Conservation (phyloP, 805 yeast genomes). For the Ogataea salicorniae region DNA sequence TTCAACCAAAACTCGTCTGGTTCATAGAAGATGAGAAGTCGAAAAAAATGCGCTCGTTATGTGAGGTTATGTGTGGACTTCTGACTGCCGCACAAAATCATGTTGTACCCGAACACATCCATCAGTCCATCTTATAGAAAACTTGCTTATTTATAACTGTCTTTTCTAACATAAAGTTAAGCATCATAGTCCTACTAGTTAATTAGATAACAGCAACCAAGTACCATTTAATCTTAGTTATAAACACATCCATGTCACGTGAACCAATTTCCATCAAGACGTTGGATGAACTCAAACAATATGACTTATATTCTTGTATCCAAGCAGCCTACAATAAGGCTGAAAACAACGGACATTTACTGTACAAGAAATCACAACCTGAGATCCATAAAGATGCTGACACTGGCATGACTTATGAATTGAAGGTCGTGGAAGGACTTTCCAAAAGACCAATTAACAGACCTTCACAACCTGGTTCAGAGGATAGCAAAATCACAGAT, state of each 20-base stretch:
- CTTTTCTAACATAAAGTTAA: no score
- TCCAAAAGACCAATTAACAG: slow-evolving; percentile 32
- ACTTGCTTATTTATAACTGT: no score
- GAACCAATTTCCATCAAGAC: slow-evolving; percentile 7
- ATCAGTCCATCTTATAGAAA: no score
- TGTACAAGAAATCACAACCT: slow-evolving; percentile 16
- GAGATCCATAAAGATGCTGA: slow-evolving; percentile 21
- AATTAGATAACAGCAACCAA: not conserved
- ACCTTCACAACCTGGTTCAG: slow-evolving; percentile 28
- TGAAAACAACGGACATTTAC: slow-evolving; percentile 18
- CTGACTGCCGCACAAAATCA: no score
- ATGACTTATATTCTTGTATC: slow-evolving; percentile 15
- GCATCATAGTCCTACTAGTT: not conserved
- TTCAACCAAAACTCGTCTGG: no score
- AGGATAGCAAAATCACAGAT: slow-evolving; percentile 31
- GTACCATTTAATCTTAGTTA: not conserved
- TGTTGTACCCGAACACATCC: no score
- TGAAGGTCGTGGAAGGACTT: slow-evolving; percentile 31
- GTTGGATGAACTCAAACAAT: slow-evolving; percentile 17
- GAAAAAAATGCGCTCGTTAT: no score
- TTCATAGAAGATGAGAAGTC: no score
- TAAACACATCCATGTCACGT: not conserved
- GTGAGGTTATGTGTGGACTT: no score
- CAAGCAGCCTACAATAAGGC: slow-evolving; percentile 21
- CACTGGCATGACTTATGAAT: slow-evolving; percentile 24